A percentile compares a stretch with the other conserved stretches of the same genome.
Evolutionary conservation across 257 asterid genomes (phyloP).

Genomic region (Schizonepeta tenuifolia): DNA sequence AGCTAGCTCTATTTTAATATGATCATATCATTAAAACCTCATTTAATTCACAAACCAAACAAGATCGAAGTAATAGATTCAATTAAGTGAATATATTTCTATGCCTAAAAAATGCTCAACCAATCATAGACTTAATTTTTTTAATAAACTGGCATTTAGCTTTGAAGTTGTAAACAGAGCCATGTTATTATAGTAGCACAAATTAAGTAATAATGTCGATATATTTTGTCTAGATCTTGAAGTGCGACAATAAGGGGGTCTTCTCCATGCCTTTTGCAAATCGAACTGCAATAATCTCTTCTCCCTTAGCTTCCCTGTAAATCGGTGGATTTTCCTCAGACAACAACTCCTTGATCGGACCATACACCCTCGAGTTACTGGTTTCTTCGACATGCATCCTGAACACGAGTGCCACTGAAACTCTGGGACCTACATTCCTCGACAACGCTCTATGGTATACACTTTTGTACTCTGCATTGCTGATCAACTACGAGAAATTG

Average conservation of each 20-base stretch:
- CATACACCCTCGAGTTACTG: background rate
- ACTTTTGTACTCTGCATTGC: slow-evolving; percentile 45
- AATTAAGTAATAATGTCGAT: too few relatives aligned
- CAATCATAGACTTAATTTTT: background rate
- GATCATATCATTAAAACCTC: too few relatives aligned
- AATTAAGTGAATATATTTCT: too few relatives aligned
- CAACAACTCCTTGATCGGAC: slow-evolving; percentile 40
- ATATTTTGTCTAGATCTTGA: background rate
- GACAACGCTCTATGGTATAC: slow-evolving; percentile 46
- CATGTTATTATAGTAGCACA: background rate
- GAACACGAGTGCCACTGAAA: slow-evolving; percentile 44
- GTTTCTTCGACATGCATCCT: slow-evolving; percentile 3
- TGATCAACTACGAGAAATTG: slow-evolving; percentile 33
- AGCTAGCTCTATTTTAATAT: too few relatives aligned
- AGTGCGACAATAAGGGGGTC: slow-evolving; percentile 6
- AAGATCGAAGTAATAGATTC: too few relatives aligned
- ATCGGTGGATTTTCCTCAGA: slow-evolving; percentile 28
- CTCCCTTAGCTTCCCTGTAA: slow-evolving; percentile 1
- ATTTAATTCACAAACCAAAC: too few relatives aligned
- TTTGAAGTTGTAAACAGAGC: background rate
- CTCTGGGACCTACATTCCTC: slow-evolving; percentile 42
- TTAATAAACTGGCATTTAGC: background rate
- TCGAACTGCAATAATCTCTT: background rate
- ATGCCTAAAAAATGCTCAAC: too few relatives aligned
- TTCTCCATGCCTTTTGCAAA: slow-evolving; percentile 1